Base-by-base conservation (phyloP, 495 filamentous ascomycete genomes). In the Diplogelasinospora grovesii region DNA sequence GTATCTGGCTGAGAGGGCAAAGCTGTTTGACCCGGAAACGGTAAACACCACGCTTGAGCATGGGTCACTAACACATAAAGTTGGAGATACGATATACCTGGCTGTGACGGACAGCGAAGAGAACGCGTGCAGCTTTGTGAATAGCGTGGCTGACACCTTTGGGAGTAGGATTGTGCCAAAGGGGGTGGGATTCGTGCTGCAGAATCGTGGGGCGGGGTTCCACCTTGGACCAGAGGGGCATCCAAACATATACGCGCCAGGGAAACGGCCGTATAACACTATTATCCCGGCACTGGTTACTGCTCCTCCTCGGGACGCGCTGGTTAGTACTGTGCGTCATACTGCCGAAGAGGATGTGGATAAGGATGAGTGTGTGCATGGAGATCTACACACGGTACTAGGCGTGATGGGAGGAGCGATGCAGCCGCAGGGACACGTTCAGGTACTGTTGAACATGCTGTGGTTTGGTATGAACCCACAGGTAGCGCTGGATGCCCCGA, bases 351-450 rank as follows among this genome's bases (percentile, higher is more conserved):
- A n/a, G n/a, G n/a, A n/a, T n/a, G n/a, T n/a, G n/a, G n/a, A n/a
- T n/a, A n/a, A n/a, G n/a, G n/a, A n/a, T n/a, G 3, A 80, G 85
- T 41, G 43, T 35, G 5, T 10, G 14, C 15, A 45, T 13, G 46
- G 42, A 21, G 77, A 66, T 13, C 60, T 93, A 26, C 76, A 89
- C 49, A 75, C 74, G 9, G 83, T 89, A 0, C 85, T 83, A 41
- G 87, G 86, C 23, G 85, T 89, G 31, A 92, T 92, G 86, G 86
- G 86, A 35, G 86, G 86, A 15, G 89, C 85, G 59, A 92, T 93
- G 87, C 86, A 93, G 60, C 86, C 86, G 0, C 86, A 92, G 60
- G 86, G 86, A 5, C 86, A 93, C 58, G 82, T 89, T 1, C 86
- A 93, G 57, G 84, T 93, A 0, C 60, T 93, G 45, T 67, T 92